These are phyloP conservation scores for Xylaria digitata DNA, from an alignment of 2,329 filamentous ascomycete genomes.

Conservation along the genomic window DNA sequence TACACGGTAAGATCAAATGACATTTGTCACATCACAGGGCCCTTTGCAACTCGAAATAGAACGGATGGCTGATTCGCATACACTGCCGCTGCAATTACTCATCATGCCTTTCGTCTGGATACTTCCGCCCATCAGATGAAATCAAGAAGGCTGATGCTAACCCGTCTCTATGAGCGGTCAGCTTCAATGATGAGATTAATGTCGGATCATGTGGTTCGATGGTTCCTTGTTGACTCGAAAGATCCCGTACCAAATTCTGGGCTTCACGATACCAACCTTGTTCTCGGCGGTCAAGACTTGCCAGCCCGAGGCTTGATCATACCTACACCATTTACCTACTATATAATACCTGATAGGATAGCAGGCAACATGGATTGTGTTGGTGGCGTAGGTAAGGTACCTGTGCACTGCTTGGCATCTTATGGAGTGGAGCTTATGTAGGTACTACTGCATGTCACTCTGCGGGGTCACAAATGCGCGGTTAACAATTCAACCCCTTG, in stretches of 20 bases:
- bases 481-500: constrained; percentile 16
- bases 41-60: not conserved
- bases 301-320: too few relatives aligned
- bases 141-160: not conserved
- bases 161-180: constrained; percentile 8
- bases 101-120: not conserved
- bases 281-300: not conserved
- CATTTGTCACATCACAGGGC: not conserved
- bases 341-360: too few relatives aligned
- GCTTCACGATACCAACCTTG: not conserved
- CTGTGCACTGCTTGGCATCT: not conserved
- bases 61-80: not conserved
- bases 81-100: too few relatives aligned
- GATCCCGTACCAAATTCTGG: not conserved
- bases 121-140: not conserved
- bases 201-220: constrained; percentile 19
- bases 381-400: not conserved
- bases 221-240: not conserved
- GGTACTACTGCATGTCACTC: constrained; percentile 26
- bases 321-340: too few relatives aligned
- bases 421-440: constrained; percentile 13
- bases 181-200: not conserved
- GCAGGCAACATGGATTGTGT: too few relatives aligned
- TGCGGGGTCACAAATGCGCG: constrained; percentile 28
- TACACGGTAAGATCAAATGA: not conserved